Percentiles rank a stretch among this genome's conserved stretches.
Evolutionary conservation across 257 asterid genomes (phyloP).

Genomic region (Petunia axillaris): DNA sequence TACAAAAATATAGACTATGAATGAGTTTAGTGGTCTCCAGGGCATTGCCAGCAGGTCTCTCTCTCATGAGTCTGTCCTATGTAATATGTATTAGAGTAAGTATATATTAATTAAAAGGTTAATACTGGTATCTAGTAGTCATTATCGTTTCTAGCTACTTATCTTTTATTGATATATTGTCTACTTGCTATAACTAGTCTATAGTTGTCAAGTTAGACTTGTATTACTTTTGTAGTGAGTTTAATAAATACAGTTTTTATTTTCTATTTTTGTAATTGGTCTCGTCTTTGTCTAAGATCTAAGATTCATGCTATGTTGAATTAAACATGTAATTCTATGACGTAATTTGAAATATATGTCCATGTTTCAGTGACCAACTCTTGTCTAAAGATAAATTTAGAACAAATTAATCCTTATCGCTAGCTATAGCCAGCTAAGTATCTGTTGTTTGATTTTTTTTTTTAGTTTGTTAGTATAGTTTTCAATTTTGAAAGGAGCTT

Average conservation of each 20-base stretch:
- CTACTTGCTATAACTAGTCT: constrained; percentile 3
- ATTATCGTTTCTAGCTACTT: neutral
- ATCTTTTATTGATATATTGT: neutral
- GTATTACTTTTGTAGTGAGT: neutral
- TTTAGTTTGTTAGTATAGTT: neutral
- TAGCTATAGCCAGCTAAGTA: neutral
- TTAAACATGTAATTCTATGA: neutral
- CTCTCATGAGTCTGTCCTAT: neutral
- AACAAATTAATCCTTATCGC: neutral
- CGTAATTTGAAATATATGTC: neutral
- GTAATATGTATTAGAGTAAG: neutral
- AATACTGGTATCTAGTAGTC: neutral
- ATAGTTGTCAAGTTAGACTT: neutral
- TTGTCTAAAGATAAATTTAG: neutral
- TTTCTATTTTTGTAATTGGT: neutral
- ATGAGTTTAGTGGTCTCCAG: neutral
- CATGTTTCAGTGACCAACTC: constrained; percentile 25
- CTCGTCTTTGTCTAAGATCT: neutral
- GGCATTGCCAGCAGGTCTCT: neutral
- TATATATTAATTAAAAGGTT: neutral
- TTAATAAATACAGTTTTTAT: neutral
- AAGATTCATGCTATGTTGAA: neutral
- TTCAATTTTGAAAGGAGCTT: too few species aligned
- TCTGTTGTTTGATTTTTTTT: neutral
- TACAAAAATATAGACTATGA: neutral